These are phyloP conservation scores for Acorus calamus DNA, from an alignment of 106 monocot species.

Conservation along the genomic window DNA sequence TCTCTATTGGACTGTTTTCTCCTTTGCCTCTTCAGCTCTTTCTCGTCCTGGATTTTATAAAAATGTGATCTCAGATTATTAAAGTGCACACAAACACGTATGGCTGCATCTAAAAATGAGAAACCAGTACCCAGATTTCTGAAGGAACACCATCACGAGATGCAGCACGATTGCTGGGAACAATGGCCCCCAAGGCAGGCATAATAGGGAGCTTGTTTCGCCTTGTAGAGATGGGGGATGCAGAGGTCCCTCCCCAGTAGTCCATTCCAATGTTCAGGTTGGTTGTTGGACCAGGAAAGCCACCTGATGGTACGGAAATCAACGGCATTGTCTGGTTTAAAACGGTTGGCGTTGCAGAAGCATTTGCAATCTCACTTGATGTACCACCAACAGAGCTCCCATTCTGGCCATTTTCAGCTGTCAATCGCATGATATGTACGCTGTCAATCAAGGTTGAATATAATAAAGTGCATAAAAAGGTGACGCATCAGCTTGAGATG, in stretches of 20 bases:
- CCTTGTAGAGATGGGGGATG: slow-evolving; percentile 5
- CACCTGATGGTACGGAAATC: slow-evolving; percentile 16
- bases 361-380: slow-evolving; percentile 3
- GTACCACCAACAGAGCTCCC: not conserved
- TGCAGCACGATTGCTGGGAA: not conserved
- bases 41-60: slow-evolving; percentile 28
- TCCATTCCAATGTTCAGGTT: slow-evolving; percentile 40
- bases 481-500: not conserved
- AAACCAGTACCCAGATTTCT: slow-evolving; percentile 32
- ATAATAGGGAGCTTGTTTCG: slow-evolving; percentile 22
- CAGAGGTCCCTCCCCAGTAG: slow-evolving; percentile 27
- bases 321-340: slow-evolving; percentile 15
- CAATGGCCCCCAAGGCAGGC: slow-evolving; percentile 4
- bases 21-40: slow-evolving; percentile 45
- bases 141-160: slow-evolving; percentile 15
- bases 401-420: slow-evolving; percentile 18
- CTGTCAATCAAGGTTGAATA: not conserved
- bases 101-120: not conserved
- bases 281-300: slow-evolving; percentile 28
- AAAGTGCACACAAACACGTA: not conserved
- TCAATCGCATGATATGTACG: not conserved
- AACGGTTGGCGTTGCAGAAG: not conserved
- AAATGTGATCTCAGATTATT: not conserved
- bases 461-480: not conserved
- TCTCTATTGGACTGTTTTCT: slow-evolving; percentile 58